Percentiles rank a stretch among this genome's conserved stretches.
Conservation (phyloP, 805 yeast genomes). For the Kregervanrija delftensis region DNA sequence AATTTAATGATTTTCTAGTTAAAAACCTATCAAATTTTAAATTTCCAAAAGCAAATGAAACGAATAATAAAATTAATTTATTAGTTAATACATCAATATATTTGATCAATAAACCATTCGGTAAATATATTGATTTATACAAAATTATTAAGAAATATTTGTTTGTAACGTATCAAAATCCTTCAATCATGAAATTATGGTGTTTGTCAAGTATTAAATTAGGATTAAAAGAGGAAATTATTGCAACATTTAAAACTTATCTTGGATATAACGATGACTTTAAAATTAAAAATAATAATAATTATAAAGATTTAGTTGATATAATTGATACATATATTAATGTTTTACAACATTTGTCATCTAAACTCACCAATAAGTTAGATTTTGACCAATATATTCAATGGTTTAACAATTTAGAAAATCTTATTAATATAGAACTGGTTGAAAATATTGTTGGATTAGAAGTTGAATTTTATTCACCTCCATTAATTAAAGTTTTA, state of each 20-base stretch:
- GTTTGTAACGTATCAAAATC: conserved; percentile 40
- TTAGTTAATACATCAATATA: conserved; percentile 25
- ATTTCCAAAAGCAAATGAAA: conserved; percentile 41
- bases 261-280: conserved; percentile 33
- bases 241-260: conserved; percentile 34
- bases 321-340: conserved; percentile 17
- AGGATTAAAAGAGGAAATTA: conserved; percentile 17
- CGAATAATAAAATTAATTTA: conserved; percentile 25
- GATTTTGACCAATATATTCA: conserved; percentile 12
- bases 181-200: conserved; percentile 30
- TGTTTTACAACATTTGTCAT: conserved; percentile 14
- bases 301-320: conserved; percentile 31
- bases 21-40: conserved; percentile 19
- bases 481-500: conserved; percentile 16
- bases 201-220: conserved; percentile 22
- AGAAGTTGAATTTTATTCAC: conserved; percentile 12
- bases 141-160: conserved; percentile 28
- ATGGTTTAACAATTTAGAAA: conserved; percentile 13
- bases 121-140: conserved; percentile 15
- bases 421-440: conserved; percentile 7
- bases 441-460: conserved; percentile 3
- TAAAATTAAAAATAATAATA: conserved; percentile 28
- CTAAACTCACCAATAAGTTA: conserved; percentile 3
- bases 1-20: conserved; percentile 7
- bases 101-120: conserved; percentile 5